Base-by-base conservation (phyloP, 805 yeast species). In the Nakazawaea anatomiae region DNA sequence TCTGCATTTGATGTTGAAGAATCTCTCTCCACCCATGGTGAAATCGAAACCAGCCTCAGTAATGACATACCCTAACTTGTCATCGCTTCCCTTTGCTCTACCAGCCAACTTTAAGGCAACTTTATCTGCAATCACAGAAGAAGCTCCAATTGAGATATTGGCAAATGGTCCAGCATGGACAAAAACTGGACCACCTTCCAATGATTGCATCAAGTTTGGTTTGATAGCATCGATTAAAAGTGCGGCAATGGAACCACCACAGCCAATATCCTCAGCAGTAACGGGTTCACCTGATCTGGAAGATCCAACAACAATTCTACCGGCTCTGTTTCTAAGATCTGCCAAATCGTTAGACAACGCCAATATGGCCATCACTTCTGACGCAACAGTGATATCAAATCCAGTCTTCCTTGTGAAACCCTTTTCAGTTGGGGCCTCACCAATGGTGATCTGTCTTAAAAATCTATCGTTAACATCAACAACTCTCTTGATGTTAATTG, bases 131-230 rank as follows among this genome's bases (percentile, higher is more conserved):
- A 87, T 75, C 45, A 87, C 86, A 35, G 92, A 86, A 39, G 89
- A 83, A 7, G 95, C 92, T 65, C 95, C 95, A 61, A 87, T 87
- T 39, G 94, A 86, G 57, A 87, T 87, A 67, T 87, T 87, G 61
- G 95, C 95, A 64, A 87, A 87, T 54, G 95, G 95, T 56, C 95
- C 95, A 46, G 94, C 94, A 65, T 87, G 95, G 46, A 87, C 89
- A 60, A 87, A 79, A 18, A 87, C 95, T 29, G 95, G 95, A 28
- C 94, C 85, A 58, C 94, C 94, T 70, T 87, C 95, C 63, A 87
- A 76, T 36, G 94, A 85, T 73, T 87, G 95, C 95, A 87, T 87
- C 64, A 87, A 73, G 61, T 87, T 87, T 56, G 95, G 95, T 65
- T 87, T 87, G 58, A 87, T 79, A 14, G 92, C 89, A 66, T 87